phyloP scores from a whole-genome alignment of 495 filamentous ascomycete genomes.

The Barbatosphaeria neglecta region DNA sequence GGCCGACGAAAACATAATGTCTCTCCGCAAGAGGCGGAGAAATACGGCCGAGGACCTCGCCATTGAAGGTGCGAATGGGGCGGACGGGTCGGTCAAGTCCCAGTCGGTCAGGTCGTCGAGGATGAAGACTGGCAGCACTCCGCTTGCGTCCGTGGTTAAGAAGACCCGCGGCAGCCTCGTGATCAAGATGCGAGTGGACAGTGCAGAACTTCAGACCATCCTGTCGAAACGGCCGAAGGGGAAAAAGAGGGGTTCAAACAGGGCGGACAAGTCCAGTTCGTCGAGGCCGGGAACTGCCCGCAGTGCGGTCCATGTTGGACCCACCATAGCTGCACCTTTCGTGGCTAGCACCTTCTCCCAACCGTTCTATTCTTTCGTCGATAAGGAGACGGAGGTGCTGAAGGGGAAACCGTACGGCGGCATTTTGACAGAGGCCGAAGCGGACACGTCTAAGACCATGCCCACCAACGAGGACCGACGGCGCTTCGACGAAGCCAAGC shows the following conservation, averaged over 20 bases:
- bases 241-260: constrained; percentile 35
- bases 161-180: constrained; percentile 23
- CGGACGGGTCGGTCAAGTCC: constrained; percentile 20
- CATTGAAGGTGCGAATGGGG: constrained; percentile 17
- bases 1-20: constrained; percentile 27
- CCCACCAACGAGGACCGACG: constrained; percentile 69
- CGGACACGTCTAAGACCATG: constrained; percentile 80
- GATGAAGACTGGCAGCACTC: constrained; percentile 15
- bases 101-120: constrained; percentile 29
- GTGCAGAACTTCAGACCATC: constrained; percentile 47
- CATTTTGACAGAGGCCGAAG: constrained; percentile 77
- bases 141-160: constrained; percentile 20
- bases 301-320: neutral
- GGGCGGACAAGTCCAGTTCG: constrained; percentile 20
- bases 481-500: constrained; percentile 75
- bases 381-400: constrained; percentile 75
- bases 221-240: constrained; percentile 33
- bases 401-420: constrained; percentile 95
- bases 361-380: constrained; percentile 73
- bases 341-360: constrained; percentile 45
- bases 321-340: constrained; percentile 30
- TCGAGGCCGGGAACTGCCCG: constrained; percentile 20
- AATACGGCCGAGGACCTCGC: constrained; percentile 22
- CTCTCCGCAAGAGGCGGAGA: constrained; percentile 32
- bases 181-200: constrained; percentile 45